These are phyloP conservation scores for Pythium sukuiense DNA, from an alignment of 352 stramenopile species.

Conservation along the genomic window DNA sequence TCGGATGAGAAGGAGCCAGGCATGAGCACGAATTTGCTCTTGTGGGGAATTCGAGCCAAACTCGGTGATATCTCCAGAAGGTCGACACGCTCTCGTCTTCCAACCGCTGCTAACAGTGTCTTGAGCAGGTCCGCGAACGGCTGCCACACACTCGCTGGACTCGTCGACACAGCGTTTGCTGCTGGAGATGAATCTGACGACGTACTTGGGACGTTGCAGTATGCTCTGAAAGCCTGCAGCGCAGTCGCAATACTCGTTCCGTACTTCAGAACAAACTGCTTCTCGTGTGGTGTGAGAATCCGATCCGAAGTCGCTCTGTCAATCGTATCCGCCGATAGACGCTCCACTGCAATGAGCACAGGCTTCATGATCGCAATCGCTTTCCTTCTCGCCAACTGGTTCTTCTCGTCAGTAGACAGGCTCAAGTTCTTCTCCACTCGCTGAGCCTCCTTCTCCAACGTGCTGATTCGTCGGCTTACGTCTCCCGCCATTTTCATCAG, in stretches of 20 bases:
- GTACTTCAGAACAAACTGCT: conserved; percentile 69
- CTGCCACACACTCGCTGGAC: conserved; percentile 45
- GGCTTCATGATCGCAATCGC: conserved; percentile 85
- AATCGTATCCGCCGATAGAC: conserved; percentile 65
- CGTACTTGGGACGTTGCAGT: conserved; percentile 34
- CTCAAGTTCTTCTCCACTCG: conserved; percentile 72
- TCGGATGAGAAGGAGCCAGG: conserved; percentile 36
- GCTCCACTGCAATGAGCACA: conserved; percentile 65
- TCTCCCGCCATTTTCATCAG: conserved; percentile 77
- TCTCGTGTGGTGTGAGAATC: conserved; percentile 64
- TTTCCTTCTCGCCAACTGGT: conserved; percentile 62
- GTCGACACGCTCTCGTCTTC: conserved; percentile 51
- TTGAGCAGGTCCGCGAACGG: conserved; percentile 82
- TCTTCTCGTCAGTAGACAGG: conserved; percentile 62
- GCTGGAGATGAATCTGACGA: conserved; percentile 4
- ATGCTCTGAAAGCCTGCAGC: conserved; percentile 43
- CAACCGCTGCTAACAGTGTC: conserved; percentile 36
- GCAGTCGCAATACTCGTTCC: conserved; percentile 49
- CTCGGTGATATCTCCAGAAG: conserved; percentile 76
- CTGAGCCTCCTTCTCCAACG: conserved; percentile 72
- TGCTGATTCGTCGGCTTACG: conserved; percentile 60
- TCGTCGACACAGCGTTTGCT: background rate
- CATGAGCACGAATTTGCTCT: conserved; percentile 51
- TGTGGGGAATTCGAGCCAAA: conserved; percentile 43
- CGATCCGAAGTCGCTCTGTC: conserved; percentile 23